phyloP scores from a whole-genome alignment of 1,284 basidiomycete genomes.

The Tilletia setariae region DNA sequence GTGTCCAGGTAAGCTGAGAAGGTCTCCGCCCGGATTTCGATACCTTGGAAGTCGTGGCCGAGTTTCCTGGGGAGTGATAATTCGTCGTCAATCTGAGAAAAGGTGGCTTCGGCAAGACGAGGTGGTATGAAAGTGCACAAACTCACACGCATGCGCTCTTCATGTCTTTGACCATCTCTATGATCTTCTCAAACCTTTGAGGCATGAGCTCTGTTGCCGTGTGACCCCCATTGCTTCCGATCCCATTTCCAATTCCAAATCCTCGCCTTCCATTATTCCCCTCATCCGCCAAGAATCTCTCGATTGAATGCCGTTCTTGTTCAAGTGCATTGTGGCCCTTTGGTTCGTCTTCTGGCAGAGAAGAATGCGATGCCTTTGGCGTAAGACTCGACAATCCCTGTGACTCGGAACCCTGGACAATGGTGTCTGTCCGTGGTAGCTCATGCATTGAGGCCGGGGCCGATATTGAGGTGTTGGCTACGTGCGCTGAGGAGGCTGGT shows the following conservation, averaged over 20 bases:
- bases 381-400: background rate
- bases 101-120: background rate
- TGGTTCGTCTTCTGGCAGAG: conserved; percentile 1
- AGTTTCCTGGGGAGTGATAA: conserved; percentile 26
- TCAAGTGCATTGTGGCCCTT: background rate
- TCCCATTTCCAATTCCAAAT: conserved; percentile 42
- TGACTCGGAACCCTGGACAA: background rate
- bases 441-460: background rate
- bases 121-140: background rate
- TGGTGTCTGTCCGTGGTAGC: background rate
- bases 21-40: conserved; percentile 49
- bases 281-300: background rate
- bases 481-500: background rate
- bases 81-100: background rate
- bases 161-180: conserved; percentile 90
- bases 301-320: background rate
- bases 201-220: conserved; percentile 61
- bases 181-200: conserved; percentile 90
- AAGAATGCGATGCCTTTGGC: background rate
- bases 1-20: conserved; percentile 91
- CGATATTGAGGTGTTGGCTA: background rate
- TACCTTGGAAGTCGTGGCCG: conserved; percentile 43
- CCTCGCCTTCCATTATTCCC: conserved; percentile 27
- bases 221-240: conserved; percentile 29
- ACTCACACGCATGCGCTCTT: conserved; percentile 81